Conservation (phyloP, 257 asterid genomes). For the Solanum pinnatisectum region DNA sequence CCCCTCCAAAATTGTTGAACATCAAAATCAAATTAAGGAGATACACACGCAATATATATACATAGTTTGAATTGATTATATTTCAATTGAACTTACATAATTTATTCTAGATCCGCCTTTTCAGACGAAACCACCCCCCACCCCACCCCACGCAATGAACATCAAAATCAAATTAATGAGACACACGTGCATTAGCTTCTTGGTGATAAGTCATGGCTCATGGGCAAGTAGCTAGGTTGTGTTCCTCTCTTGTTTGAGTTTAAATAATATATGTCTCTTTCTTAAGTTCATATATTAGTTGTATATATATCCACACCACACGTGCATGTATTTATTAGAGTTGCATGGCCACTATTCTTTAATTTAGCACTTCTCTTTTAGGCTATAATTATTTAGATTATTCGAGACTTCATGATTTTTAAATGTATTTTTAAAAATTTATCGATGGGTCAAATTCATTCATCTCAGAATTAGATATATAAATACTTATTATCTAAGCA, state of each 20-base stretch:
- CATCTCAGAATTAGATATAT: rapidly evolving
- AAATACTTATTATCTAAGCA: background rate
- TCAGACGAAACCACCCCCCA: background rate
- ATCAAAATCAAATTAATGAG: constrained; percentile 20
- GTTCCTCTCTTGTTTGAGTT: constrained; percentile 2
- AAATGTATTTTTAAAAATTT: background rate
- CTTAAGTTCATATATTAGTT: background rate
- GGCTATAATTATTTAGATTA: background rate
- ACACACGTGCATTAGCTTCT: constrained; percentile 34
- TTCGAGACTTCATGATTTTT: rapidly evolving
- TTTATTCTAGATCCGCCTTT: background rate
- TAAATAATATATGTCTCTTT: background rate
- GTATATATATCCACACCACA: background rate
- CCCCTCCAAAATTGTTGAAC: background rate
- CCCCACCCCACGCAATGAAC: background rate
- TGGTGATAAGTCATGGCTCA: background rate
- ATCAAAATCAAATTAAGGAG: constrained; percentile 17
- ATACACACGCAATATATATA: constrained; percentile 11
- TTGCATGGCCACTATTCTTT: background rate
- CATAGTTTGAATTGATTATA: background rate
- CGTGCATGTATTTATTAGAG: background rate
- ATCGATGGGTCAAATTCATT: background rate
- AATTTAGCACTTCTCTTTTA: background rate
- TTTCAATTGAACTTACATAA: background rate
- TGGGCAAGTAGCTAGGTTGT: background rate